phyloP scores from a whole-genome alignment of 1,284 basidiomycete species.

The Cryptococcus maquisensis region DNA sequence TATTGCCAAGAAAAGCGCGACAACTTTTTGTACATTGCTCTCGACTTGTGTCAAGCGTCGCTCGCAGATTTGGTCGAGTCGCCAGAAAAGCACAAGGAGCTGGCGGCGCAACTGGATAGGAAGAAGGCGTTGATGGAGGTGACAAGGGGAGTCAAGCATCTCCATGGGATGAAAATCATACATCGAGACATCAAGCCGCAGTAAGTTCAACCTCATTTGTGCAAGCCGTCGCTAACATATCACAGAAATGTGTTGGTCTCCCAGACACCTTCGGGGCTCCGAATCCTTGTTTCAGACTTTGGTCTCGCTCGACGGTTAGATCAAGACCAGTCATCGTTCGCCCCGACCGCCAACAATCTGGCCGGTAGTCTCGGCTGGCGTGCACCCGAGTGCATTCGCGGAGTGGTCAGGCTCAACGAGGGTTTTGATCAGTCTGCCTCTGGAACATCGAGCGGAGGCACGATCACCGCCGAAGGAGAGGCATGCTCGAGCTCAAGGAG shows the following conservation, averaged over 20 bases:
- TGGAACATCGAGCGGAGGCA: slow-evolving; percentile 11
- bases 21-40: slow-evolving; percentile 94
- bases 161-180: slow-evolving; percentile 92
- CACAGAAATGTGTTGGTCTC: slow-evolving; percentile 82
- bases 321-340: slow-evolving; percentile 88
- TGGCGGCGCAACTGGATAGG: slow-evolving; percentile 75
- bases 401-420: slow-evolving; percentile 85
- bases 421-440: slow-evolving; percentile 55
- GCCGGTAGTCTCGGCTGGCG: slow-evolving; percentile 93
- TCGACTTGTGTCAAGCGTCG: slow-evolving; percentile 92
- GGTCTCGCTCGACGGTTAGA: slow-evolving; percentile 89
- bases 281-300: slow-evolving; percentile 94
- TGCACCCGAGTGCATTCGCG: slow-evolving; percentile 85
- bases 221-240: not conserved
- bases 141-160: slow-evolving; percentile 77
- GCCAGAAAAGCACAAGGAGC: slow-evolving; percentile 58
- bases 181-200: slow-evolving; percentile 99
- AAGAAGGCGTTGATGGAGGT: slow-evolving; percentile 86
- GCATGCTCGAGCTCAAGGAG: slow-evolving; percentile 32
- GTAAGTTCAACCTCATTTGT: slow-evolving; percentile 29
- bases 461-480: slow-evolving; percentile 6
- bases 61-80: slow-evolving; percentile 88
- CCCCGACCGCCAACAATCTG: slow-evolving; percentile 63
- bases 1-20: slow-evolving; percentile 93
- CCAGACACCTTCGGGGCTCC: slow-evolving; percentile 61